These are phyloP conservation scores for Candida cerambycidarum DNA, from an alignment of 805 yeast genomes.

Conservation along the genomic window DNA sequence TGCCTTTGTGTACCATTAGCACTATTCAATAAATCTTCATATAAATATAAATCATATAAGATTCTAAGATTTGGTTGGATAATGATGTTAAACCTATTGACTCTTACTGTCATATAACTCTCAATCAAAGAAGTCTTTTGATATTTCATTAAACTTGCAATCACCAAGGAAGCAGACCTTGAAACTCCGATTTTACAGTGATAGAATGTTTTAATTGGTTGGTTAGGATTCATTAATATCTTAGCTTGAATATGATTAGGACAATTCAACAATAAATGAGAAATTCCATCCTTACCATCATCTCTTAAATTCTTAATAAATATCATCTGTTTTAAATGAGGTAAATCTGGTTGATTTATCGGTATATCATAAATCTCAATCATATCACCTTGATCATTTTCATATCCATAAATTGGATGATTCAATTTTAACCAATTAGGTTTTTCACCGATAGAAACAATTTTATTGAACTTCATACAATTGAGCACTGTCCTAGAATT, in stretches of 20 bases:
- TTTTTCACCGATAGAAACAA: conserved; percentile 37
- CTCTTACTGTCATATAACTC: conserved; percentile 38
- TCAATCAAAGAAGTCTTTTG: conserved; percentile 28
- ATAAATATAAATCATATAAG: conserved; percentile 37
- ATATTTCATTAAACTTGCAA: conserved; percentile 39
- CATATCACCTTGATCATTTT: conserved; percentile 16
- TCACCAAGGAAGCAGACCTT: conserved; percentile 41
- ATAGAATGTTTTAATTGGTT: conserved; percentile 22
- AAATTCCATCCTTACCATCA: conserved; percentile 38
- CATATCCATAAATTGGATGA: conserved; percentile 21
- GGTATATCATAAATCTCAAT: conserved; percentile 14
- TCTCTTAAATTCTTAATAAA: conserved; percentile 37
- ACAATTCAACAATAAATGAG: conserved; percentile 26
- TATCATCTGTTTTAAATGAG: conserved; percentile 17
- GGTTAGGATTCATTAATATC: conserved; percentile 21
- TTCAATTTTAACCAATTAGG: conserved; percentile 29
- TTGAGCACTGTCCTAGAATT: conserved; percentile 28
- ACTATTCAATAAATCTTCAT: conserved; percentile 23
- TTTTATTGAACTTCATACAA: conserved; percentile 22
- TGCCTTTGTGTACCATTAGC: conserved; percentile 12
- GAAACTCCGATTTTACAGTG: conserved; percentile 46
- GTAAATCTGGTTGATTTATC: conserved; percentile 11
- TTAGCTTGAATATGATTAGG: conserved; percentile 32
- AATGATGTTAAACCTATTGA: conserved; percentile 40
- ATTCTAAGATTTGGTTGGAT: conserved; percentile 42